phyloP scores from a whole-genome alignment of 805 yeast species.

The Naumovozyma baii region DNA sequence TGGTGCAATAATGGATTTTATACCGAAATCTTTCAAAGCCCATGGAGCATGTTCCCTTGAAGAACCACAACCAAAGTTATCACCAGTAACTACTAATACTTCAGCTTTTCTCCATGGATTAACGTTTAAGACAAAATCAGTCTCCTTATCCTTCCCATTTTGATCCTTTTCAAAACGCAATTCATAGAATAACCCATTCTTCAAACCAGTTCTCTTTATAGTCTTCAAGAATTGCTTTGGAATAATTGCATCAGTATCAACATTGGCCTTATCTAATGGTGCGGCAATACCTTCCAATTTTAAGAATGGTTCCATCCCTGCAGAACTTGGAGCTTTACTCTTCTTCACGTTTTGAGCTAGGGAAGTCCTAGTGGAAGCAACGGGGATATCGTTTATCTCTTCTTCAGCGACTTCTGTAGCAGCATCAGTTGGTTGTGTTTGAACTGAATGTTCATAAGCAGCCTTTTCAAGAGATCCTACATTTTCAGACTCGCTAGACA shows the following conservation, averaged over 20 bases:
- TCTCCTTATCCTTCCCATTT: conserved; percentile 61
- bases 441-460: conserved; percentile 51
- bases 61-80: conserved; percentile 97
- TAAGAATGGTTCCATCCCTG: conserved; percentile 68
- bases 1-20: conserved; percentile 89
- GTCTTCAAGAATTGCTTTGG: conserved; percentile 97
- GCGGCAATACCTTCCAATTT: conserved; percentile 81
- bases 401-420: conserved; percentile 46
- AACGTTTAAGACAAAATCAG: conserved; percentile 81
- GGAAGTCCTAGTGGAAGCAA: conserved; percentile 34
- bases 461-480: conserved; percentile 56
- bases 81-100: conserved; percentile 84
- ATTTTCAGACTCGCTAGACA: conserved; percentile 34
- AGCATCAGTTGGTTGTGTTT: conserved; percentile 34
- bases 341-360: conserved; percentile 11
- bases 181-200: conserved; percentile 81
- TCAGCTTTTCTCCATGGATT: conserved; percentile 71
- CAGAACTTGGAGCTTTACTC: conserved; percentile 29
- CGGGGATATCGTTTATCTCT: conserved; percentile 54
- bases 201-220: conserved; percentile 90
- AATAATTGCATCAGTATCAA: conserved; percentile 95
- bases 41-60: conserved; percentile 99
- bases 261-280: conserved; percentile 85
- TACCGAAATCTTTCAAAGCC: conserved; percentile 97
- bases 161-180: conserved; percentile 58